Evolutionary conservation across 2,329 filamentous ascomycete genomes (phyloP), one percentile per base, ranked within the genome.

Genomic region (Coniochaeta sp.): DNA sequence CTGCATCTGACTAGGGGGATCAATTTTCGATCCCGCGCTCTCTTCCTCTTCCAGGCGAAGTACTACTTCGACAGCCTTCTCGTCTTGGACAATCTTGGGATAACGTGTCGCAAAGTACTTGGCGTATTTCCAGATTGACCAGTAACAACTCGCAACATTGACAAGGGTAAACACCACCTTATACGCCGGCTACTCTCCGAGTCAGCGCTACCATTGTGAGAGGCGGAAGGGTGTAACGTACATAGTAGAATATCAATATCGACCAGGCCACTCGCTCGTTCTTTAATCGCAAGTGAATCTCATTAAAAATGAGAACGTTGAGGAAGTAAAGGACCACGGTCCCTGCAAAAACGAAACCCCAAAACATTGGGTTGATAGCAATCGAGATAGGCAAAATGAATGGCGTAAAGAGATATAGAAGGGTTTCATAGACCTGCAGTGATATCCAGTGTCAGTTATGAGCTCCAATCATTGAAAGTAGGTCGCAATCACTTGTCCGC

Each of bases 1-100:
- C 40, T 22, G 40, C 17, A 9, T 22, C 17, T n/a, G 40, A 19
- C 16, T n/a, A n/a, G n/a, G n/a, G 17, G 40, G 22, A 4, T 22
- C 5, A 44, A 10, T 10, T 10, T 22, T 5, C 19, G 40, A 19
- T 3, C 22, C 40, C 14, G 5, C 40, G 2, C 19, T 19, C 4
- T 5, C 40, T 17, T 10, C 3, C 58, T 65, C 64, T 52, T 66
- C 64, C 24, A 65, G 57, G 6, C 50, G 30, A 44, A 66, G 59
- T 16, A 65, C 65, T 16, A 66, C 64, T 55, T 61, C 64, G 50
- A 66, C 64, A 26, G 64, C 65, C 38, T 63, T 63, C 19, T 61
- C 74, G 59, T 80, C 77, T 60, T 81, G 78, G 32, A 75, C 74
- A 6, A 81, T 73, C 62, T 78, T 79, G 1, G 77, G 77, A 60